Evolutionary conservation across 1,284 basidiomycete genomes (phyloP).

Genomic region (Melampsora americana): DNA sequence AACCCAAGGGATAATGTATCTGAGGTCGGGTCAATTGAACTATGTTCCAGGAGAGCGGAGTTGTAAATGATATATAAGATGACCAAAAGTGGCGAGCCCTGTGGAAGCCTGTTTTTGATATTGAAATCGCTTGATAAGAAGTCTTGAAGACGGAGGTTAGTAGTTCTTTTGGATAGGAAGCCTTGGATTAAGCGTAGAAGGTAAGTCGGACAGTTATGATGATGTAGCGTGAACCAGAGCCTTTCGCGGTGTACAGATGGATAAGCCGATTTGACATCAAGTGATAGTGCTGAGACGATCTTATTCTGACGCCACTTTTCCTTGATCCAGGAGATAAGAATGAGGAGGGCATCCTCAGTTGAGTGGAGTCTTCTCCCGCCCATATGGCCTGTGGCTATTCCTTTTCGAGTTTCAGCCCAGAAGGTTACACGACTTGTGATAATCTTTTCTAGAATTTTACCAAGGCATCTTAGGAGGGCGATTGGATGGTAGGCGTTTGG

Average conservation of each 20-base stretch:
- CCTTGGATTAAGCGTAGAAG: not conserved
- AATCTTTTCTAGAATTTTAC: not conserved
- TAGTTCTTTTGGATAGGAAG: slow-evolving; percentile 5
- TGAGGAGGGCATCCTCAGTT: too few species aligned
- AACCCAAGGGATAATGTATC: not conserved
- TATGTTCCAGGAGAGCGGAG: not conserved
- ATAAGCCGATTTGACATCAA: slow-evolving; percentile 22
- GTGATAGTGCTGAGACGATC: not conserved
- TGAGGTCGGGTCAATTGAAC: not conserved
- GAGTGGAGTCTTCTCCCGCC: too few species aligned
- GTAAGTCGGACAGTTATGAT: not conserved
- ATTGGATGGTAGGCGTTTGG: not conserved
- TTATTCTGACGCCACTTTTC: too few species aligned
- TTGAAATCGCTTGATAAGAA: too few species aligned
- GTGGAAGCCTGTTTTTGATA: too few species aligned
- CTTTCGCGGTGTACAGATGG: not conserved
- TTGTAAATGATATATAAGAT: slow-evolving; percentile 14
- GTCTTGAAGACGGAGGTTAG: too few species aligned
- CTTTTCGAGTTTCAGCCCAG: not conserved
- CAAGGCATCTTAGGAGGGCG: not conserved
- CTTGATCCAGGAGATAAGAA: too few species aligned
- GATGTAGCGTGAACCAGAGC: not conserved
- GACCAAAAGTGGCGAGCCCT: too few species aligned
- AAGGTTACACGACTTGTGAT: not conserved
- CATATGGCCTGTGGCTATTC: not conserved